Percentiles rank a stretch among this genome's conserved stretches.
phyloP scores from a whole-genome alignment of 2,329 filamentous ascomycete species.

The Fusarium solani-melongenae region DNA sequence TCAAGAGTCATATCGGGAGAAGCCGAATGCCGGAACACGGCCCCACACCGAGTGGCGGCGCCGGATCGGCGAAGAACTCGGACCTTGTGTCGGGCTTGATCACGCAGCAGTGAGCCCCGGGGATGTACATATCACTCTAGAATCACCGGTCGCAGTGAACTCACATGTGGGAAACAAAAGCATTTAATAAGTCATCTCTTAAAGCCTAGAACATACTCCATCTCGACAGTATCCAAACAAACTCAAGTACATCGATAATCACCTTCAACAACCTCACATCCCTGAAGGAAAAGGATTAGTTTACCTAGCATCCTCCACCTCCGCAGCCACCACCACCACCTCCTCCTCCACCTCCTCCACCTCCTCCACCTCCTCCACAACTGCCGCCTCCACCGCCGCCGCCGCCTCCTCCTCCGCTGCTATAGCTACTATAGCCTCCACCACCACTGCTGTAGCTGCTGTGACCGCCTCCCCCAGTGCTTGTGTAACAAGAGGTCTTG shows the following conservation, averaged over 20 bases:
- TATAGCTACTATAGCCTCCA: not conserved
- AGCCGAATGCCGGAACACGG: not conserved
- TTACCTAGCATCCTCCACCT: not conserved
- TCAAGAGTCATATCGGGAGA: not conserved
- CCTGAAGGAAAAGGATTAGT: not conserved
- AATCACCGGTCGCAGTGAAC: not conserved
- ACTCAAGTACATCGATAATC: not conserved
- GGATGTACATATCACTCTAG: not conserved
- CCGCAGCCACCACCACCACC: not conserved
- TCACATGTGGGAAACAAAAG: not conserved
- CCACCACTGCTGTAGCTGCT: not conserved
- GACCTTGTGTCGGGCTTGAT: not conserved
- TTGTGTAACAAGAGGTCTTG: not conserved
- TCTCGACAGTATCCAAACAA: not conserved
- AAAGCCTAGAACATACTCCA: not conserved
- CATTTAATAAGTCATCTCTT: not conserved
- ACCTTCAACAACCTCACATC: not conserved
- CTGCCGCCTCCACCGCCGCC: not conserved
- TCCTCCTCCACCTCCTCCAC: constrained; percentile 1
- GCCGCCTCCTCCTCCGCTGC: not conserved
- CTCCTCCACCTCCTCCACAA: not conserved
- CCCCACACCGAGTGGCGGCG: not conserved
- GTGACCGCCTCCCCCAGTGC: not conserved
- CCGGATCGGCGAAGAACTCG: not conserved
- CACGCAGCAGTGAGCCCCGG: not conserved